Evolutionary conservation across 2,329 filamentous ascomycete species (phyloP).

Genomic region (Aspergillus pseudonomiae): DNA sequence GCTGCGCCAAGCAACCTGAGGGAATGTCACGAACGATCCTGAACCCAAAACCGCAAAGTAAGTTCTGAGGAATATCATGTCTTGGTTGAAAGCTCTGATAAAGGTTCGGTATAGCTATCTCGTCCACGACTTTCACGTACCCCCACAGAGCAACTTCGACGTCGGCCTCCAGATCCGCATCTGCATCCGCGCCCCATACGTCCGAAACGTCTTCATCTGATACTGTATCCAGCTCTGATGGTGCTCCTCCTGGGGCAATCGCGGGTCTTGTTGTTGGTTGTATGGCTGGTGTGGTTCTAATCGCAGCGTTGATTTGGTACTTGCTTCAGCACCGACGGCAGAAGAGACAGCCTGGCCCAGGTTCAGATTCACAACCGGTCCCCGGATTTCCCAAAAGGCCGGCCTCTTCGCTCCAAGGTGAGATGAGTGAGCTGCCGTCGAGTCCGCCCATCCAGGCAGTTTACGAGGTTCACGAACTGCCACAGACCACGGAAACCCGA

Average conservation of each 20-base stretch:
- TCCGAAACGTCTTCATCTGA: not conserved
- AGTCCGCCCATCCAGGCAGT: not conserved
- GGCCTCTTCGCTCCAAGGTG: not conserved
- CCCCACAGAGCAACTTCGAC: not conserved
- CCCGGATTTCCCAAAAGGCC: not conserved
- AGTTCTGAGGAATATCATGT: not conserved
- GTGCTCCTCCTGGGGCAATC: not conserved
- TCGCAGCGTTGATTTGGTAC: not conserved
- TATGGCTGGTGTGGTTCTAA: not conserved
- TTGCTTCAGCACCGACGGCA: not conserved
- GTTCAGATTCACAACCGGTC: not conserved
- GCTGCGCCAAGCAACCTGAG: not conserved
- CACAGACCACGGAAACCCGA: not conserved
- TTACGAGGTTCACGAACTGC: not conserved
- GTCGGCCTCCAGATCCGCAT: not conserved
- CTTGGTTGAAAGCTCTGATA: not conserved
- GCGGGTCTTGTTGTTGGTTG: conserved; percentile 5
- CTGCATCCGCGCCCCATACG: not conserved
- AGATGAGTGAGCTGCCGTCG: not conserved
- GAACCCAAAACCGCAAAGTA: not conserved
- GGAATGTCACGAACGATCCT: not conserved
- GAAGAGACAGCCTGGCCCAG: not conserved
- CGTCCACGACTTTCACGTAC: not conserved
- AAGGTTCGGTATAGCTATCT: not conserved
- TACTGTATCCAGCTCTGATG: not conserved